phyloP scores from a whole-genome alignment of 192 early-diverging fungal genomes.

The Jimgerdemannia lactiflua region DNA sequence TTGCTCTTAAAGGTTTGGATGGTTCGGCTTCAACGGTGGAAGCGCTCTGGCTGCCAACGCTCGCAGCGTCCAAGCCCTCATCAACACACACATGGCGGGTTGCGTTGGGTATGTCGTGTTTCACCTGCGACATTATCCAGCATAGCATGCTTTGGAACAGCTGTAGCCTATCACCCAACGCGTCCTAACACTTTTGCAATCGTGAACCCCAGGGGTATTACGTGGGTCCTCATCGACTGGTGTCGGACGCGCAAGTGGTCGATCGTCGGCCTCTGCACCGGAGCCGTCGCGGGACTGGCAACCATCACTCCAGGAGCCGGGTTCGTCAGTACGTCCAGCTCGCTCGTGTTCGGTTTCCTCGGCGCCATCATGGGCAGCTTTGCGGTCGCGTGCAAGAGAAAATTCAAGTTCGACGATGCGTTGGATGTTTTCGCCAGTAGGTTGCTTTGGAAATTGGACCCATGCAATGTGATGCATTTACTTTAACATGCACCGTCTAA shows the following conservation, averaged over 20 bases:
- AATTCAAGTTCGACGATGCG: slow-evolving; percentile 72
- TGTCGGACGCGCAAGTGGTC: slow-evolving; percentile 18
- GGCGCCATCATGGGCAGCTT: slow-evolving; percentile 66
- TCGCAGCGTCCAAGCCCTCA: slow-evolving; percentile 69
- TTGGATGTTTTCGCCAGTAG: slow-evolving; percentile 80
- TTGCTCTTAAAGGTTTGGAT: too few relatives aligned
- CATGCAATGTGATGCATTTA: too few relatives aligned
- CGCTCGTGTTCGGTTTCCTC: slow-evolving; percentile 73
- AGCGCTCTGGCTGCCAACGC: slow-evolving; percentile 67
- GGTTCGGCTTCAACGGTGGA: too few relatives aligned
- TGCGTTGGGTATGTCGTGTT: slow-evolving; percentile 69
- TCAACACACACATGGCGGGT: slow-evolving; percentile 74
- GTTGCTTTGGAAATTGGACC: too few relatives aligned
- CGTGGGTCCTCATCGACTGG: background rate
- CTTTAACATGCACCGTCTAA: too few relatives aligned
- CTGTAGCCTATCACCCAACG: slow-evolving; percentile 48
- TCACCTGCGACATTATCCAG: slow-evolving; percentile 63
- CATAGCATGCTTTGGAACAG: slow-evolving; percentile 28
- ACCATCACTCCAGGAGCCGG: slow-evolving; percentile 86
- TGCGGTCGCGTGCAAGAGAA: slow-evolving; percentile 59
- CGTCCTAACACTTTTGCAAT: background rate
- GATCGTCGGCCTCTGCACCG: slow-evolving; percentile 84
- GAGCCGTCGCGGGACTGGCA: slow-evolving; percentile 86
- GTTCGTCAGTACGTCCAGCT: slow-evolving; percentile 67
- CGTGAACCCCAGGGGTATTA: background rate